Base-by-base conservation (phyloP, 2,329 filamentous ascomycete species). In the Cladosporium sphaerospermum region DNA sequence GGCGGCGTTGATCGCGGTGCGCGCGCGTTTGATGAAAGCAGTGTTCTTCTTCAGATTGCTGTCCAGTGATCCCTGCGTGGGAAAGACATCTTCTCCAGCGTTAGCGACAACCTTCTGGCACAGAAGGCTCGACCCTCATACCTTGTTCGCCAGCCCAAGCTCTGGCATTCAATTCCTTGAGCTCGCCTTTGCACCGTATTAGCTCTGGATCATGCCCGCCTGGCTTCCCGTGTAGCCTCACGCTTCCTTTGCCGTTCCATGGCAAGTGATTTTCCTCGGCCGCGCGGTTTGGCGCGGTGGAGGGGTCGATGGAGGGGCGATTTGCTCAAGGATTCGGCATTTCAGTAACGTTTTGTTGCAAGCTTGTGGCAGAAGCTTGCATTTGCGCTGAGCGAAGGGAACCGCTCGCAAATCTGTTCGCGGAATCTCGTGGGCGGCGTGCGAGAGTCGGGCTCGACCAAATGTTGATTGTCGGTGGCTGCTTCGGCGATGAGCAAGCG, bases 31-130 rank as follows among this genome's bases (percentile, higher is more conserved):
- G 68, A 97, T 97, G 71, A 97, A 96, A 60, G 91, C 90, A 3
- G 92, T 97, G 65, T 97, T 97, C 77, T 96, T 97, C 75, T 96
- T 96, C 70, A 97, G 79, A 48, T 91, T 93, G 49, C 92, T 96
- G 71, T 97, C 92, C 66, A 97, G 85, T 31, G 88, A 86, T 66
- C 81, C 80, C 70, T 82, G 84, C 62, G 93, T 84, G 51, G 82
- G 73, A 66, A 95, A 89, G 57, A 95, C 75, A 75, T 88, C 90
- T 95, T 61, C 33, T 43, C 48, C 32, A n/a, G 32, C 33, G 9
- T 53, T 16, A 57, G 52, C 39, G 8, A 14, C 52, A 32, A 44
- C 57, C 61, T 62, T 18, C 14, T 43, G 13, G 4, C 8, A 9
- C 10, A 14, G 36, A 39, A 28, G 53, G 13, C 49, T 28, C 43